Evolutionary conservation across 768 basidiomycete genomes (phyloP).

Genomic region (Boletus rex-veris): DNA sequence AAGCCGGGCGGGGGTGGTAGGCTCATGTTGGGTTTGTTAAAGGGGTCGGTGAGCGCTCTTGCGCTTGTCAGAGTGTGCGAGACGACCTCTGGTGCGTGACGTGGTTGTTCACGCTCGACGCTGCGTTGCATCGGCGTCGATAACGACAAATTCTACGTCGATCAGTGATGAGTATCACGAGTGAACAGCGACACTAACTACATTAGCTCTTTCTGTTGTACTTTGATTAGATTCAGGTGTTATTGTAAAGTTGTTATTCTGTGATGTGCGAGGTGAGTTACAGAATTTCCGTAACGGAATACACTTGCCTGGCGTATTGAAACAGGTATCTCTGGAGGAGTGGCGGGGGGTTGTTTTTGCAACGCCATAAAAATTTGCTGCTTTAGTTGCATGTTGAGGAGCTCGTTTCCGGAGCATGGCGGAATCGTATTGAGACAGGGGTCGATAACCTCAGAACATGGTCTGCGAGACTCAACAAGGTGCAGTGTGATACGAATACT

Average conservation of each 20-base stretch:
- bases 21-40: background rate
- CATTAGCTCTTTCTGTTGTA: background rate
- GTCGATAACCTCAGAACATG: background rate
- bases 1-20: conserved; percentile 13
- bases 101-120: background rate
- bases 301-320: conserved; percentile 1
- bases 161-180: too few relatives aligned
- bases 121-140: background rate
- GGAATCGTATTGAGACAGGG: background rate
- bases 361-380: background rate
- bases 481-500: too few relatives aligned
- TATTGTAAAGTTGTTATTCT: background rate
- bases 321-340: background rate
- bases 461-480: conserved; percentile 4
- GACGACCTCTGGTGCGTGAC: background rate
- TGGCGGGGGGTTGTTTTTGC: background rate
- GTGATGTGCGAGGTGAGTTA: background rate
- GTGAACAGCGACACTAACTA: background rate
- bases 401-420: background rate
- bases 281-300: background rate
- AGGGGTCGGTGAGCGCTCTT: background rate
- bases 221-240: background rate
- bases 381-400: conserved; percentile 5
- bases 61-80: background rate
- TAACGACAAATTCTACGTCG: background rate